Base-by-base conservation (phyloP, 2,329 filamentous ascomycete genomes). In the Scytalidium sp. region DNA sequence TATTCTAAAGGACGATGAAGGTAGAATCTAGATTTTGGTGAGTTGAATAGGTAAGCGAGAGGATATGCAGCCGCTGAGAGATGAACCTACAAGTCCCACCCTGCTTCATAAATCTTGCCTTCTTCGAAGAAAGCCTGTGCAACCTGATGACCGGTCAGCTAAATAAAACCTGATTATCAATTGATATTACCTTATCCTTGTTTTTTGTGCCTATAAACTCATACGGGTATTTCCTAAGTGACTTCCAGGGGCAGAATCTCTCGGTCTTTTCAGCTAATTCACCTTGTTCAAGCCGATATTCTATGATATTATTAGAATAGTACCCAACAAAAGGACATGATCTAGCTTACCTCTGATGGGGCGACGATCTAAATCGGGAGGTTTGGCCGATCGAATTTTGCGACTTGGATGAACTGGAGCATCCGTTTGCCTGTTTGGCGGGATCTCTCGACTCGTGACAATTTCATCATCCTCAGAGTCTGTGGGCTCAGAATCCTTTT, bases 11-110 rank as follows among this genome's bases (percentile, higher is more conserved):
- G 32, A 43, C 80, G 72, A 62, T 83, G 75, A 29, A 90, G 62
- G 64, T 88, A 91, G 67, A 85, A 90, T 48, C 86, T 89, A 43
- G 7, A 15, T 11, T 21, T 47, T 60, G 42, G 60, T 23, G 11
- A 7, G 17, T 19, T n/a, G n/a, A n/a, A n/a, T n/a, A n/a, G n/a
- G n/a, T 46, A 27, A 13, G 50, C 54, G 15, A 29, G 45, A 39
- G 25, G 19, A 36, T 43, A 11, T 29, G 25, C 21, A 39, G 19
- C 6, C 5, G 27, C 46, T 25, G 17, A 43, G 2, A 4, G 15
- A 41, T 43, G 19, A 45, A 50, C 85, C 76, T 74, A 94, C 88
- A 96, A 71, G 54, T 93, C 84, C 91, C 91, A 96, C 10, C 72
- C 62, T 51, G 81, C 76, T 2, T 72, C 68, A 59, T 79, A 80